phyloP scores from a whole-genome alignment of 2,329 filamentous ascomycete species.

The Neofusicoccum sp. region DNA sequence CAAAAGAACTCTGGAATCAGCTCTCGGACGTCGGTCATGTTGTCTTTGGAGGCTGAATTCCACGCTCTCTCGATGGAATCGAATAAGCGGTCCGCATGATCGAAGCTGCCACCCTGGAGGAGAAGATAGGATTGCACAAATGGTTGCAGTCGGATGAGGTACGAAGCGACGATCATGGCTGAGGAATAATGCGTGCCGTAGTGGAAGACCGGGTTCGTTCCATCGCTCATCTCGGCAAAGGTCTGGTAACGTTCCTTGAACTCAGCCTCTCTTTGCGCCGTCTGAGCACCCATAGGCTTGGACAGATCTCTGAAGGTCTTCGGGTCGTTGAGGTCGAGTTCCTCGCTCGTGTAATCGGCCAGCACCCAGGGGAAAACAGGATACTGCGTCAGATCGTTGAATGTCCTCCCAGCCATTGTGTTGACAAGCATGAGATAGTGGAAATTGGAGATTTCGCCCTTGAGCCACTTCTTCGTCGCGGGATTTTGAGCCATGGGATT shows the following conservation, averaged over 20 bases:
- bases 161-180: slow-evolving; percentile 97
- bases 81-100: slow-evolving; percentile 93
- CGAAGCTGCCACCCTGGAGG: slow-evolving; percentile 92
- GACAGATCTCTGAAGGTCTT: slow-evolving; percentile 85
- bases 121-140: slow-evolving; percentile 95
- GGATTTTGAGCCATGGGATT: slow-evolving; percentile 78
- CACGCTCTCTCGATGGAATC: slow-evolving; percentile 90
- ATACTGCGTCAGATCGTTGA: slow-evolving; percentile 97
- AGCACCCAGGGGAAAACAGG: slow-evolving; percentile 97
- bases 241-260: slow-evolving; percentile 83
- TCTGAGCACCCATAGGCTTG: slow-evolving; percentile 95
- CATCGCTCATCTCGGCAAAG: slow-evolving; percentile 85
- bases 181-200: slow-evolving; percentile 99
- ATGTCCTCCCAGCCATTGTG: slow-evolving; percentile 92
- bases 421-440: slow-evolving; percentile 99
- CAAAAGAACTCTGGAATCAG: slow-evolving; percentile 98
- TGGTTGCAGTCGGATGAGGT: slow-evolving; percentile 89
- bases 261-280: slow-evolving; percentile 68
- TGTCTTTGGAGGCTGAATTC: slow-evolving; percentile 83
- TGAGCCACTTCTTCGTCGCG: slow-evolving; percentile 84
- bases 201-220: slow-evolving; percentile 76
- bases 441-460: slow-evolving; percentile 96
- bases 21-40: slow-evolving; percentile 92
- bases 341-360: slow-evolving; percentile 91
- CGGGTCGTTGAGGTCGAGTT: slow-evolving; percentile 82